A percentile compares a stretch with the other conserved stretches of the same genome.
Conservation (phyloP, 768 basidiomycete genomes). For the Amanita fuliginea region DNA sequence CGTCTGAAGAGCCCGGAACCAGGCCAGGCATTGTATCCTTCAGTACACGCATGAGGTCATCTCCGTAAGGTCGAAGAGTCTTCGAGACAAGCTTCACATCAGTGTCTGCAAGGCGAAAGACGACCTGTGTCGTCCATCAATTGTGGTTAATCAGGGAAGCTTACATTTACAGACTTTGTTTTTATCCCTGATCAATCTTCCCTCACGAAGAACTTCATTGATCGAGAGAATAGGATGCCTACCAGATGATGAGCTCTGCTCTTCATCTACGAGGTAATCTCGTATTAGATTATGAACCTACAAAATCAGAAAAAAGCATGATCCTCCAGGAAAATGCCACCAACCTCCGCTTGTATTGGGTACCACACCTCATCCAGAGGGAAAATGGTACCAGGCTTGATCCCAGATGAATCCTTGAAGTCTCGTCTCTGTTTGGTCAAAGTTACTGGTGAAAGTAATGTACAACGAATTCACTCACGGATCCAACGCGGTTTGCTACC, state of each 20-base stretch:
- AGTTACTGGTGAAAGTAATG: neutral
- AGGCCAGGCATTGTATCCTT: constrained; percentile 92
- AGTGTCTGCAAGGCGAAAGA: constrained; percentile 90
- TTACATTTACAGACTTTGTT: constrained; percentile 43
- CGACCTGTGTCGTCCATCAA: constrained; percentile 36
- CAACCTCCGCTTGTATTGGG: constrained; percentile 82
- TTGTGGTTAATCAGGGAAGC: neutral
- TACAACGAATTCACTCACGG: constrained; percentile 44
- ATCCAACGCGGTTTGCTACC: constrained; percentile 82
- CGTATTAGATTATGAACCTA: constrained; percentile 77
- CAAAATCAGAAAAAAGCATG: constrained; percentile 1
- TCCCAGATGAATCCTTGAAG: constrained; percentile 78
- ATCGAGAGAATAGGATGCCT: constrained; percentile 88
- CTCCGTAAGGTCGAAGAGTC: constrained; percentile 66
- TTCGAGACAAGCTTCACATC: constrained; percentile 65
- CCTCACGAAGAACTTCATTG: constrained; percentile 85
- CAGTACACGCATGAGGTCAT: constrained; percentile 71
- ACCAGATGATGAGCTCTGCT: constrained; percentile 64
- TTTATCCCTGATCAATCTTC: constrained; percentile 68
- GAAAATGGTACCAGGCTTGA: constrained; percentile 68
- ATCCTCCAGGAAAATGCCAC: constrained; percentile 6
- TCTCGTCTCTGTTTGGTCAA: constrained; percentile 57
- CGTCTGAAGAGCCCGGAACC: constrained; percentile 59
- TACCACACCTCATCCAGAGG: constrained; percentile 83
- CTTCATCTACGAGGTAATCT: constrained; percentile 90